These are phyloP conservation scores for Torulaspora franciscae DNA, from an alignment of 805 yeast species.

Conservation along the genomic window DNA sequence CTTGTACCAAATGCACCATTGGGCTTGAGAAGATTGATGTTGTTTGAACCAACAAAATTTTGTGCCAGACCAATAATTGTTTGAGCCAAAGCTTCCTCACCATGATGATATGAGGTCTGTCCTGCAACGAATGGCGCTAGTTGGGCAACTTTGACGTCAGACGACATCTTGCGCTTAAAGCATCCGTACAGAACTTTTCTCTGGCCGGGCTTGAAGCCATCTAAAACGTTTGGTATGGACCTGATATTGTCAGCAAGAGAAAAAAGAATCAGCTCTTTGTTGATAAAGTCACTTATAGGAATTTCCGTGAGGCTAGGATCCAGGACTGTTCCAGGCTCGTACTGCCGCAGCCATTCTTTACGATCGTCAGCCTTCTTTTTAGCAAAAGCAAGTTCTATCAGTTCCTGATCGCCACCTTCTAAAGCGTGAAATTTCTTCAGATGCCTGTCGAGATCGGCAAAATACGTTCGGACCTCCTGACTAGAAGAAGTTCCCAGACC, in stretches of 20 bases:
- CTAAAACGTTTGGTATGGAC: constrained; percentile 89
- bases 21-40: constrained; percentile 77
- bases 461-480: constrained; percentile 82
- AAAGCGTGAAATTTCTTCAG: constrained; percentile 79
- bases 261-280: constrained; percentile 88
- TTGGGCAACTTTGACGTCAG: constrained; percentile 85
- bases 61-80: constrained; percentile 94
- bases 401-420: constrained; percentile 67
- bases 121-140: constrained; percentile 86
- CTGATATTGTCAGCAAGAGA: constrained; percentile 96
- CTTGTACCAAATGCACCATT: constrained; percentile 96
- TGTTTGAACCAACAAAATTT: constrained; percentile 89
- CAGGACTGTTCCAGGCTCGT: constrained; percentile 83
- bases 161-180: constrained; percentile 66
- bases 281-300: constrained; percentile 90
- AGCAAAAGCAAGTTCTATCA: constrained; percentile 88
- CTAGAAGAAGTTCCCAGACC: constrained; percentile 95
- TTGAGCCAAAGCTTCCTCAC: constrained; percentile 81
- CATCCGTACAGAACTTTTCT: constrained; percentile 88
- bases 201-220: constrained; percentile 96
- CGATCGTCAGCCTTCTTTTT: constrained; percentile 95
- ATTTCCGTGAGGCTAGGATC: constrained; percentile 72
- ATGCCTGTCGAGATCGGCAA: constrained; percentile 78
- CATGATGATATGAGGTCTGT: constrained; percentile 91
- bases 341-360: constrained; percentile 93